phyloP scores from a whole-genome alignment of 169 alveolate species.

The Cyclospora cayetanensis region DNA sequence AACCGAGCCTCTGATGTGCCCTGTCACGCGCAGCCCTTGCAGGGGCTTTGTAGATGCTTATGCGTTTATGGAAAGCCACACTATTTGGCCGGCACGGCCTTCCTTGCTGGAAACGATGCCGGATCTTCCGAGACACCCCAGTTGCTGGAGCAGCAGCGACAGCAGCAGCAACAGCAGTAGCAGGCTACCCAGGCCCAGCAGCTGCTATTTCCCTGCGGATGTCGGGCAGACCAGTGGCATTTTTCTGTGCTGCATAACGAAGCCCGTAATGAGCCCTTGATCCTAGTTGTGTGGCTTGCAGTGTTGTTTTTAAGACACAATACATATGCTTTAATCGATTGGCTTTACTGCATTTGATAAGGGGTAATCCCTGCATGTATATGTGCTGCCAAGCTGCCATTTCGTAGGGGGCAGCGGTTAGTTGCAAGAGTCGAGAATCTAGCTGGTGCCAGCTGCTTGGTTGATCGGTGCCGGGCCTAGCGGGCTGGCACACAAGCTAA shows the following conservation, averaged over 20 bases:
- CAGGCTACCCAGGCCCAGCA: not conserved
- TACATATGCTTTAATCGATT: too few relatives aligned
- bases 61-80: not conserved
- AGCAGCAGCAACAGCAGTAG: not conserved
- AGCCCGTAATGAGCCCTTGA: too few relatives aligned
- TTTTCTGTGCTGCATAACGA: conserved; percentile 22
- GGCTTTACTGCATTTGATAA: too few relatives aligned
- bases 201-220: conserved; percentile 44
- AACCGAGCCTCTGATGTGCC: not conserved
- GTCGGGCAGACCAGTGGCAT: conserved; percentile 29
- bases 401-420: too few relatives aligned
- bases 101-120: not conserved
- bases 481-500: too few relatives aligned
- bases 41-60: not conserved
- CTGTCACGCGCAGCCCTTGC: not conserved
- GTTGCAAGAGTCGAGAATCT: too few relatives aligned
- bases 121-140: not conserved
- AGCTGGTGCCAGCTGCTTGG: too few relatives aligned
- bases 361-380: too few relatives aligned
- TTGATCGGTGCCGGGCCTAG: too few relatives aligned
- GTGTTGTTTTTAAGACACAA: too few relatives aligned
- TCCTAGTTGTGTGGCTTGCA: too few relatives aligned
- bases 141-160: not conserved
- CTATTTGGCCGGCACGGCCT: not conserved
- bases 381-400: too few relatives aligned